phyloP scores from a whole-genome alignment of 805 yeast genomes.

The Teunomyces atbi region DNA sequence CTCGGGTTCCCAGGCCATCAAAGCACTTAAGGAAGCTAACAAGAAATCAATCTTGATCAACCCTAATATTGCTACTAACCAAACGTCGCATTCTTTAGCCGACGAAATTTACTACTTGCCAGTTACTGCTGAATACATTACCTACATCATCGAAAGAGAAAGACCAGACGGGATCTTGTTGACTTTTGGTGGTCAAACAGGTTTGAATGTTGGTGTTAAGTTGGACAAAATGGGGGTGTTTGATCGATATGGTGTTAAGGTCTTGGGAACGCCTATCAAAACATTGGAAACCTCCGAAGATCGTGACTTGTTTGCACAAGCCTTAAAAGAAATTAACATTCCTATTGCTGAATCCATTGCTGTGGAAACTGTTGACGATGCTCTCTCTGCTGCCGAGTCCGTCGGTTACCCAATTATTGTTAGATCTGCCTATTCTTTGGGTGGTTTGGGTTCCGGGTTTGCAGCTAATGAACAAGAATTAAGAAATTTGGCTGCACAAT shows the following conservation, averaged over 20 bases:
- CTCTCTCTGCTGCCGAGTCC: conserved; percentile 79
- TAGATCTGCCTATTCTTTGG: conserved; percentile 95
- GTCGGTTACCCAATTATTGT: conserved; percentile 97
- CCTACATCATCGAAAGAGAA: conserved; percentile 93
- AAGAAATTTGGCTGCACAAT: conserved; percentile 83
- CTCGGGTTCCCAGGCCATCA: conserved; percentile 96
- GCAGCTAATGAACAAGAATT: conserved; percentile 83
- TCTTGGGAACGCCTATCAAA: conserved; percentile 94
- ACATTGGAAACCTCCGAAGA: conserved; percentile 97
- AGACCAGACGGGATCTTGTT: conserved; percentile 93
- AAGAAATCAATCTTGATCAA: conserved; percentile 83
- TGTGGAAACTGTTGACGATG: conserved; percentile 89
- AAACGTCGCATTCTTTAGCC: conserved; percentile 91
- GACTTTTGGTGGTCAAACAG: conserved; percentile 99
- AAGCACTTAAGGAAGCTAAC: conserved; percentile 88
- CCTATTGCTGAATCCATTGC: conserved; percentile 98
- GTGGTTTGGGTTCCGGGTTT: conserved; percentile 97
- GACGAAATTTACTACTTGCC: conserved; percentile 95
- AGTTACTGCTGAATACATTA: conserved; percentile 94
- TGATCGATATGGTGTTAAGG: conserved; percentile 87
- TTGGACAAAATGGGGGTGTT: conserved; percentile 94
- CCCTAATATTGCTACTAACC: conserved; percentile 96
- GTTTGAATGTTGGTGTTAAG: conserved; percentile 91
- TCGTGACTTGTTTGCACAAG: conserved; percentile 93
- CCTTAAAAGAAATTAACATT: conserved; percentile 89